A percentile compares a stretch with the other conserved stretches of the same genome.
phyloP scores from a whole-genome alignment of 768 basidiomycete genomes.

The Xerocomellus amylosporus region DNA sequence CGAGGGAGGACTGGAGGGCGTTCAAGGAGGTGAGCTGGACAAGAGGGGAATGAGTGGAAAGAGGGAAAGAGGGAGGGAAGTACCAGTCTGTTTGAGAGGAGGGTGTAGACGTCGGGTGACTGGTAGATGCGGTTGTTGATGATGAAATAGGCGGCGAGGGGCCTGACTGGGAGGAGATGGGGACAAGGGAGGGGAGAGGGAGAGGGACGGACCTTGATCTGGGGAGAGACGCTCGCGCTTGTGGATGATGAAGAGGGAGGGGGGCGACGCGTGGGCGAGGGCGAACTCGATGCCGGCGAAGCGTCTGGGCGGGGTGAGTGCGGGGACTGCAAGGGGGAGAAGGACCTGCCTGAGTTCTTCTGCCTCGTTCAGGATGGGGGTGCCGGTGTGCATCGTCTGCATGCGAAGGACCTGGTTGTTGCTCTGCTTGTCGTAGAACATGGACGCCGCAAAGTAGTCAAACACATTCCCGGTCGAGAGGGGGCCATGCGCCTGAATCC shows the following conservation, averaged over 20 bases:
- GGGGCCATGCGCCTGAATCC: slow-evolving; percentile 83
- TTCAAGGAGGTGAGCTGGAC: slow-evolving; percentile 64
- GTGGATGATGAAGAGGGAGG: slow-evolving; percentile 84
- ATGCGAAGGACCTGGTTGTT: slow-evolving; percentile 90
- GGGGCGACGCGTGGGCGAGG: slow-evolving; percentile 75
- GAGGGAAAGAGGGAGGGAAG: slow-evolving; percentile 15
- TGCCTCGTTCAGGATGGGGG: slow-evolving; percentile 72
- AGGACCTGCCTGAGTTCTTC: slow-evolving; percentile 67
- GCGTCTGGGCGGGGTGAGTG: slow-evolving; percentile 46
- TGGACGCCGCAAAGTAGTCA: slow-evolving; percentile 86
- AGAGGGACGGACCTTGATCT: slow-evolving; percentile 61
- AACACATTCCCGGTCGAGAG: slow-evolving; percentile 77
- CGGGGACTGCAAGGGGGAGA: background rate
- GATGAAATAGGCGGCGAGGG: slow-evolving; percentile 82
- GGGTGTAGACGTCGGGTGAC: slow-evolving; percentile 78
- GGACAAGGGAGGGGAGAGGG: background rate
- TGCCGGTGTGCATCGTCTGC: slow-evolving; percentile 88
- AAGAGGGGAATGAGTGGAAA: background rate
- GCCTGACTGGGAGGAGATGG: slow-evolving; percentile 49
- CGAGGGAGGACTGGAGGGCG: slow-evolving; percentile 73
- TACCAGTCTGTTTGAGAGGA: slow-evolving; percentile 83
- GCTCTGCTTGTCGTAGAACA: slow-evolving; percentile 94
- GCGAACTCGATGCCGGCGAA: slow-evolving; percentile 89
- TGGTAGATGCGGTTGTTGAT: slow-evolving; percentile 89
- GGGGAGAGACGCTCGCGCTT: slow-evolving; percentile 83